Base-by-base conservation (phyloP, 257 asterid genomes). In the Penstemon davidsonii region DNA sequence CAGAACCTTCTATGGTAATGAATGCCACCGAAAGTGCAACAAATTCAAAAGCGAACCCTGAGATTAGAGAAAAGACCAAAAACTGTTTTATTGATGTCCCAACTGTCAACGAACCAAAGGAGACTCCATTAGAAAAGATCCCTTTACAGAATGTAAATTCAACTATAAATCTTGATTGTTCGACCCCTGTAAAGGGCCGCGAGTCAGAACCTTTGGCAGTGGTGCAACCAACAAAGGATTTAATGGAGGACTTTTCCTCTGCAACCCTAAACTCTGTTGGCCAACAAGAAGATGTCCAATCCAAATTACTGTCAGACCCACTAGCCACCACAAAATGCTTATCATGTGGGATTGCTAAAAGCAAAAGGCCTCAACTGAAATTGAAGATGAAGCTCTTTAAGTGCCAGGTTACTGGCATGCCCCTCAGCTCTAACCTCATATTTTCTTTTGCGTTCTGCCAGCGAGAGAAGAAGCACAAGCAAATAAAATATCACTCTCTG, bases 401-500 rank as follows among this genome's bases (percentile, higher is more conserved):
- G 74, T 46, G 64, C 56, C 80, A 52, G 2, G 56, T 71, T 45
- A 13, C 58, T n/a, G 65, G 60, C 53, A 70, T 69, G 80, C 76
- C 76, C 4, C 83, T 88, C 63, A 82, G 96, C 83, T 83, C 88
- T 68, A 78, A 51, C 80, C 73, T 90, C 64, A 74, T 94, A 69
- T 84, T 88, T 49, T 83, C 89, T 62, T 79, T 58, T 9, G 73
- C 85, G 58, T 78, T 83, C 15, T 74, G 69, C 79, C 45, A 68
- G 70, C 73, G 33, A 42, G 33, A 25, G 2, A 87, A 82, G 76
- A 90, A 77, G 67, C 78, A 46, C 66, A 82, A 74, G 73, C 71
- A 69, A 67, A 75, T 71, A 46, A 79, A 73, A 66, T 70, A 8
- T 40, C 54, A 11, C 59, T 70, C 67, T 77, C 7, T 52, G 55